phyloP scores from a whole-genome alignment of 2,329 filamentous ascomycete species.

The Phialophora verrucosa region DNA sequence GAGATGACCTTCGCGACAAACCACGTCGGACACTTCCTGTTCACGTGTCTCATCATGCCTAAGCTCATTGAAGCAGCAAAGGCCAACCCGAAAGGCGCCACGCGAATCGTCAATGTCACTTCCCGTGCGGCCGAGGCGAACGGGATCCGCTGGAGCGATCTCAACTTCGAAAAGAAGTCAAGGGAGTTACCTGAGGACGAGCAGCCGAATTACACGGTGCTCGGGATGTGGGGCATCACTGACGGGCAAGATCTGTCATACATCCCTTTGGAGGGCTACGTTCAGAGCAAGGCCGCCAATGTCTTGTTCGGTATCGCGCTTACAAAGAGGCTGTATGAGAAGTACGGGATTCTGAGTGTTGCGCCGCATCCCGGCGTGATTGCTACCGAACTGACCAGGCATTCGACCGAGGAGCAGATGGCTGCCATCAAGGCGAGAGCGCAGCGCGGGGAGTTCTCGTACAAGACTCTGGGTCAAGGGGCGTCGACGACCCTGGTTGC shows the following conservation, averaged over 20 bases:
- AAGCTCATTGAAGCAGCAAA: constrained; percentile 43
- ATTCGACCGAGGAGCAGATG: constrained; percentile 39
- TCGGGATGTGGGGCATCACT: constrained; percentile 14
- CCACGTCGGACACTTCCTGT: constrained; percentile 48
- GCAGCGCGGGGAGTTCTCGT: constrained; percentile 36
- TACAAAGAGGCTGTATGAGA: constrained; percentile 36
- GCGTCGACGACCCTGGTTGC: constrained; percentile 51
- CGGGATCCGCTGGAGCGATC: constrained; percentile 45
- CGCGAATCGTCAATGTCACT: constrained; percentile 42
- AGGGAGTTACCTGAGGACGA: constrained; percentile 35
- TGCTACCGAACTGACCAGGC: constrained; percentile 15
- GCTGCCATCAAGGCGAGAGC: constrained; percentile 7
- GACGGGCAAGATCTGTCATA: constrained; percentile 41
- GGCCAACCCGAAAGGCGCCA: constrained; percentile 22
- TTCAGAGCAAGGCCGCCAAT: constrained; percentile 55
- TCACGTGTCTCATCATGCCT: constrained; percentile 48
- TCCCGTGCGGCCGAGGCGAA: constrained; percentile 40
- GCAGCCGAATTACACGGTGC: constrained; percentile 23
- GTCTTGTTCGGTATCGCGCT: constrained; percentile 52
- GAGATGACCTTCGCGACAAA: constrained; percentile 49
- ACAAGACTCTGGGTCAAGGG: constrained; percentile 47
- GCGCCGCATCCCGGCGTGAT: constrained; percentile 48
- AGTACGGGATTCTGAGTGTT: constrained; percentile 46
- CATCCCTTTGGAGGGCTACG: constrained; percentile 49
- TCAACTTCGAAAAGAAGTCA: constrained; percentile 42